phyloP scores from a whole-genome alignment of 2,329 filamentous ascomycete genomes.

The Aspergillus pseudoterreus region DNA sequence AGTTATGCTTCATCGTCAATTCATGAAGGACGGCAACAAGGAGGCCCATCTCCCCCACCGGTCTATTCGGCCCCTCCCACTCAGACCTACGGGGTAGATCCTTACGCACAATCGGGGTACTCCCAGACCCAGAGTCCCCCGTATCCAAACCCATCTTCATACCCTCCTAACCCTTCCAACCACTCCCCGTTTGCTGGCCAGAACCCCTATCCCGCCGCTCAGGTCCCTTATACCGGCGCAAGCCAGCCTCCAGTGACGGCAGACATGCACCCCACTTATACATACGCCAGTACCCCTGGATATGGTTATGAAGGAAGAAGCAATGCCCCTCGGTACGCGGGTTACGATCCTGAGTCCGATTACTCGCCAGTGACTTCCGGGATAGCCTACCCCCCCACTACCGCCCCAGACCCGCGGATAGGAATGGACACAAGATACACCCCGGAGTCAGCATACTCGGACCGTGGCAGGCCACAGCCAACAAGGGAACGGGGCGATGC shows the following conservation, averaged over 20 bases:
- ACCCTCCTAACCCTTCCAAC: conserved; percentile 29
- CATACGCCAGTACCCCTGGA: conserved; percentile 31
- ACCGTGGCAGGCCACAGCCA: conserved; percentile 39
- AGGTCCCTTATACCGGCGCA: conserved; percentile 31
- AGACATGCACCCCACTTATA: conserved; percentile 39
- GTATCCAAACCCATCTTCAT: conserved; percentile 30
- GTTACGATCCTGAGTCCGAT: conserved; percentile 40
- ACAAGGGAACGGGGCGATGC: conserved; percentile 33
- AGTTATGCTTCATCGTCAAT: conserved; percentile 35
- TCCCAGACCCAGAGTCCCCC: conserved; percentile 29
- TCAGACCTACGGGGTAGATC: conserved; percentile 31
- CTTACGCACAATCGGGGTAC: conserved; percentile 32
- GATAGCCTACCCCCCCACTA: conserved; percentile 39
- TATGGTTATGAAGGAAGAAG: conserved; percentile 37
- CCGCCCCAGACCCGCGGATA: conserved; percentile 41
- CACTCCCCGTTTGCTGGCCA: conserved; percentile 34
- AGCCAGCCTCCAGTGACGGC: conserved; percentile 36
- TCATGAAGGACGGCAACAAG: conserved; percentile 37
- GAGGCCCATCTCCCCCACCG: conserved; percentile 35
- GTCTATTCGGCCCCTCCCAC: conserved; percentile 32
- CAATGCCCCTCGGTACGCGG: conserved; percentile 40
- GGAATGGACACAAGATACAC: conserved; percentile 43
- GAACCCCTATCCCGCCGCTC: conserved; percentile 30
- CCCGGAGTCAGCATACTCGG: conserved; percentile 33
- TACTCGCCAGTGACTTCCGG: conserved; percentile 39